Evolutionary conservation across 2,329 filamentous ascomycete genomes (phyloP), one percentile per base, ranked within the genome.

Genomic region (Cadophora malorum): DNA sequence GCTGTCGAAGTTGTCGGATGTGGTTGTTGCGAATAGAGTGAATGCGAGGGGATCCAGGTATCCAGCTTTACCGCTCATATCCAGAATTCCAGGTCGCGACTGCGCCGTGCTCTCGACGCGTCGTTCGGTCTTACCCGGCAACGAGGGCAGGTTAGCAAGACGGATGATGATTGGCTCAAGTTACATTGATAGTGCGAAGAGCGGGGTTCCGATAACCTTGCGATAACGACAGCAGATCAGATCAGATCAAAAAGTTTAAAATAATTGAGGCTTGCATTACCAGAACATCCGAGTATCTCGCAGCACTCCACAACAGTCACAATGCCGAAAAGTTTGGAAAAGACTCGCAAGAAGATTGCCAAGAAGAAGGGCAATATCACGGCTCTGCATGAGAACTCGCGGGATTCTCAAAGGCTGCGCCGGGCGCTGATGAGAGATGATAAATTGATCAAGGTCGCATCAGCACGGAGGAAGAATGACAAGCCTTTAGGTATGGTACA

Each of bases 311-410:
- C 55, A 56, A 49, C 41, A n/a, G 33, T 65, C 77, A 84, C 75
- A 28, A 97, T 97, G 94, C 87, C 92, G 16, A 91, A 89, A 77
- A 88, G 90, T 55, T 81, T 97, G 7, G 83, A 88, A 71, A 98
- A 97, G 79, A 91, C 96, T 23, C 88, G 91, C 71, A 98, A 98
- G 82, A 89, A 93, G 72, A 95, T 98, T 72, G 83, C 89, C 41
- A 97, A 97, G 83, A 97, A 97, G 85, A 89, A 91, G 73, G 88
- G 89, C 23, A 88, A 89, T 49, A 85, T 93, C 58, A 89, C 90
- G 35, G 85, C 90, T 14, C 85, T 98, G 25, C 95, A 98, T 77
- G 91, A 94, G 79, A 93, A 93, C 78, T 97, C 94, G 69, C 86
- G 96, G 73, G 93, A 98, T 82, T 92, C 94, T 3, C 88, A 91